Evolutionary conservation across 257 asterid genomes (phyloP).

Genomic region (Solanum ossicruentum): DNA sequence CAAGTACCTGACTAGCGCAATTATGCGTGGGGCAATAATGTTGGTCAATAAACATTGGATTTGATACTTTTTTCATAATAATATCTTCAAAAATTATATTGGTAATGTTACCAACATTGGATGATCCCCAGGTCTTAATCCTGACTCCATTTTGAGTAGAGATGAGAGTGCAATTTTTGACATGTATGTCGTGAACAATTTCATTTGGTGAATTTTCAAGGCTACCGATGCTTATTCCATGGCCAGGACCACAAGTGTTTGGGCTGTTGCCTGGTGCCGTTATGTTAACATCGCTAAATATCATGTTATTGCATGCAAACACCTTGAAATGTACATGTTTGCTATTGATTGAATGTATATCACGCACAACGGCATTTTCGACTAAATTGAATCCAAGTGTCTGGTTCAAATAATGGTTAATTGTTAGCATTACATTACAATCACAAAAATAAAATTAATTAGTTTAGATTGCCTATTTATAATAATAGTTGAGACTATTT

Average conservation of each 20-base stretch:
- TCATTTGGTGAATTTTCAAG: conserved; percentile 24
- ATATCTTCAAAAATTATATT: conserved; percentile 25
- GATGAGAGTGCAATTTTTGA: conserved; percentile 22
- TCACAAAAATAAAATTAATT: neutral
- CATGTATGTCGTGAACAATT: conserved; percentile 15
- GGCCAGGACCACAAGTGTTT: conserved; percentile 57
- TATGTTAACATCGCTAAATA: neutral
- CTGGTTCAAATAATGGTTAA: neutral
- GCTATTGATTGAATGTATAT: neutral
- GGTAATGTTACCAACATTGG: conserved; percentile 15
- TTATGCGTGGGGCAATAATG: conserved; percentile 28
- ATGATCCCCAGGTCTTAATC: conserved; percentile 54
- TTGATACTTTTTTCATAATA: conserved; percentile 24
- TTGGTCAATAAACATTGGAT: conserved; percentile 61
- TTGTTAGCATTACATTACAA: neutral
- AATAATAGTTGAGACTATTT: too few species aligned
- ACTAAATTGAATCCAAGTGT: neutral
- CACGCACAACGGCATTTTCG: neutral
- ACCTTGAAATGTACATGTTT: conserved; percentile 1
- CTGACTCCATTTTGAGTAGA: conserved; percentile 45
- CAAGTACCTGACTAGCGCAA: conserved; percentile 5
- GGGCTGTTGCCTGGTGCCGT: conserved; percentile 6
- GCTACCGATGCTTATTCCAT: conserved; percentile 63
- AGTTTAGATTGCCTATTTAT: too few species aligned
- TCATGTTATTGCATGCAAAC: neutral